Evolutionary conservation across 805 yeast species (phyloP).

Genomic region (Ogataea naganishii): DNA sequence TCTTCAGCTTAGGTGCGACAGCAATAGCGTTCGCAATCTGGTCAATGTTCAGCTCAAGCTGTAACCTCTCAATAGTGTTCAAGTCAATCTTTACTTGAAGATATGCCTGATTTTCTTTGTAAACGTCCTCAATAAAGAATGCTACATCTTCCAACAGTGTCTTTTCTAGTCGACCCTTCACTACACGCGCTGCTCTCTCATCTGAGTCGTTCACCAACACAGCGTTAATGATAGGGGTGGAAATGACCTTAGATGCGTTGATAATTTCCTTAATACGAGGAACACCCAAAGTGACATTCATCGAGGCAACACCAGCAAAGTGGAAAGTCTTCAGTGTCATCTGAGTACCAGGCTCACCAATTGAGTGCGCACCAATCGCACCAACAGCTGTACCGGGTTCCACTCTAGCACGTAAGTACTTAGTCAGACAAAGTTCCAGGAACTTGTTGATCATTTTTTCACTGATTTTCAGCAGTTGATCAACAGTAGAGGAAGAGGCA

Average conservation of each 20-base stretch:
- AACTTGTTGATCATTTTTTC: constrained; percentile 52
- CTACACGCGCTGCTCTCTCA: constrained; percentile 97
- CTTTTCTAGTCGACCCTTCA: constrained; percentile 94
- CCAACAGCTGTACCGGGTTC: constrained; percentile 99
- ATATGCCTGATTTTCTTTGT: constrained; percentile 68
- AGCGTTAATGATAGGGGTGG: constrained; percentile 95
- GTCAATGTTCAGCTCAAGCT: constrained; percentile 78
- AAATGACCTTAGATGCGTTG: constrained; percentile 89
- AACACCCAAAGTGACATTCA: constrained; percentile 98
- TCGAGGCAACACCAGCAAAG: constrained; percentile 99
- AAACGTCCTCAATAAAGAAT: constrained; percentile 88
- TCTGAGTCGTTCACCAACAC: constrained; percentile 87
- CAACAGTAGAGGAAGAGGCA: constrained; percentile 26
- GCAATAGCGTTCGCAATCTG: constrained; percentile 79
- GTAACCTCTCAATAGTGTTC: constrained; percentile 79
- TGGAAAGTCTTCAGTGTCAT: constrained; percentile 78
- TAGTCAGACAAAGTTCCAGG: constrained; percentile 65
- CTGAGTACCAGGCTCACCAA: constrained; percentile 99
- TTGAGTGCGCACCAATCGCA: constrained; percentile 98
- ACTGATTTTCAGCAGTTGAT: constrained; percentile 63
- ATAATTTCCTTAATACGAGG: constrained; percentile 99
- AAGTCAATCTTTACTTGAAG: constrained; percentile 76
- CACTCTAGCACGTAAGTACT: constrained; percentile 83
- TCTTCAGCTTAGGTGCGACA: constrained; percentile 83
- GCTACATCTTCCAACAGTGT: constrained; percentile 83